A percentile compares a stretch with the other conserved stretches of the same genome.
Conservation (phyloP, 805 yeast species). For the Wickerhamiella sorbophila region DNA sequence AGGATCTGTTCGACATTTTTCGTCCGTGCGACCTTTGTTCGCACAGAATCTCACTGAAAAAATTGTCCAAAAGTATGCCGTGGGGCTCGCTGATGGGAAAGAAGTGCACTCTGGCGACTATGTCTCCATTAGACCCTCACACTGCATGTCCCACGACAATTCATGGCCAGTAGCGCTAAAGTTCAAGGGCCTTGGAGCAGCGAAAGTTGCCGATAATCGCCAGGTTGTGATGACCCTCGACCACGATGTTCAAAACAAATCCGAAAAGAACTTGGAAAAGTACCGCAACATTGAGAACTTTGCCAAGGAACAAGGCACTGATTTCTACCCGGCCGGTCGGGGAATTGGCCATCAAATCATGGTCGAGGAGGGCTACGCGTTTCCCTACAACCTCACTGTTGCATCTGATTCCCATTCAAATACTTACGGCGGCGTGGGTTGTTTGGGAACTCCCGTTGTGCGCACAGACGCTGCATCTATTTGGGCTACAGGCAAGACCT, state of each 20-base stretch:
- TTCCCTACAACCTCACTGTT: slow-evolving; percentile 82
- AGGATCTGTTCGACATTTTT: slow-evolving; percentile 2
- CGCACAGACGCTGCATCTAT: slow-evolving; percentile 98
- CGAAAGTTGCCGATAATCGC: slow-evolving; percentile 61
- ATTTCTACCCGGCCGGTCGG: slow-evolving; percentile 96
- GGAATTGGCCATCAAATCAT: slow-evolving; percentile 99
- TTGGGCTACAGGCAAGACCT: slow-evolving; percentile 99
- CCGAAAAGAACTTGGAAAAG: slow-evolving; percentile 77
- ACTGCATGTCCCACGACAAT: slow-evolving; percentile 98
- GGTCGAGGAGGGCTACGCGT: slow-evolving; percentile 98
- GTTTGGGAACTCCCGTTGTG: slow-evolving; percentile 93
- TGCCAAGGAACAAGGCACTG: slow-evolving; percentile 81
- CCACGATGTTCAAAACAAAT: slow-evolving; percentile 92
- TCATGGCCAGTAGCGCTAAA: slow-evolving; percentile 99
- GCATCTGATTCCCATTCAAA: slow-evolving; percentile 97
- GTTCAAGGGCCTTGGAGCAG: slow-evolving; percentile 89
- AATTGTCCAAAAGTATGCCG: slow-evolving; percentile 86
- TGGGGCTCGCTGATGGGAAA: slow-evolving; percentile 65
- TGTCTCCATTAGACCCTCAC: slow-evolving; percentile 87
- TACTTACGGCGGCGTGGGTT: slow-evolving; percentile 94
- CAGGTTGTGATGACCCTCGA: slow-evolving; percentile 95
- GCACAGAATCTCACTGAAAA: slow-evolving; percentile 85
- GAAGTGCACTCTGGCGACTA: slow-evolving; percentile 80
- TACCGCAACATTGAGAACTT: slow-evolving; percentile 79
- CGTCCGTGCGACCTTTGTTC: slow-evolving; percentile 6